Conservation (phyloP, 257 asterid genomes). For the Vinca minor region DNA sequence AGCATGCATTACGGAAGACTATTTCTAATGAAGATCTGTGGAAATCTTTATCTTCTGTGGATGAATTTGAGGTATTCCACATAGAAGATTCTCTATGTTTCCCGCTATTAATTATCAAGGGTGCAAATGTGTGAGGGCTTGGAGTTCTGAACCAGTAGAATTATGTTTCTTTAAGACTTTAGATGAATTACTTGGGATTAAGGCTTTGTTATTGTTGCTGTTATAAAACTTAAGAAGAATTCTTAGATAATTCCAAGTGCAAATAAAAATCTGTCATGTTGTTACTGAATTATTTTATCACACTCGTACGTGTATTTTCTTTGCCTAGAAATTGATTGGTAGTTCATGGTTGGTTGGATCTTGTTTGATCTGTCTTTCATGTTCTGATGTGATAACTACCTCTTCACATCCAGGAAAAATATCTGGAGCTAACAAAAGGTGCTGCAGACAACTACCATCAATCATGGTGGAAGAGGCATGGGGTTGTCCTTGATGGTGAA, state of each 20-base stretch:
- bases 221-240: background rate
- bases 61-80: conserved; percentile 75
- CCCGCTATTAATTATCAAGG: background rate
- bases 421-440: conserved; percentile 87
- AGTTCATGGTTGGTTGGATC: background rate
- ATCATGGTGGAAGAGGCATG: conserved; percentile 99
- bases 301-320: background rate
- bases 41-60: conserved; percentile 70
- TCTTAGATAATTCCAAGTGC: background rate
- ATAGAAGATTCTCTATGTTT: conserved; percentile 12
- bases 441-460: conserved; percentile 92
- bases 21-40: conserved; percentile 58
- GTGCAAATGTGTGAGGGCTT: background rate
- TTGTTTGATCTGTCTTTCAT: background rate
- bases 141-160: background rate
- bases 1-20: conserved; percentile 76
- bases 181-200: too few relatives aligned
- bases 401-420: conserved; percentile 52
- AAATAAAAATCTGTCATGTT: background rate
- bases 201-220: too few relatives aligned
- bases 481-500: conserved; percentile 98
- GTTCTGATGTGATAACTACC: background rate
- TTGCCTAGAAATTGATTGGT: background rate
- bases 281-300: background rate
- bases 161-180: background rate